Evolutionary conservation across 164 flowering plant genomes (phyloP).

Genomic region (Cinnamomum micranthum): DNA sequence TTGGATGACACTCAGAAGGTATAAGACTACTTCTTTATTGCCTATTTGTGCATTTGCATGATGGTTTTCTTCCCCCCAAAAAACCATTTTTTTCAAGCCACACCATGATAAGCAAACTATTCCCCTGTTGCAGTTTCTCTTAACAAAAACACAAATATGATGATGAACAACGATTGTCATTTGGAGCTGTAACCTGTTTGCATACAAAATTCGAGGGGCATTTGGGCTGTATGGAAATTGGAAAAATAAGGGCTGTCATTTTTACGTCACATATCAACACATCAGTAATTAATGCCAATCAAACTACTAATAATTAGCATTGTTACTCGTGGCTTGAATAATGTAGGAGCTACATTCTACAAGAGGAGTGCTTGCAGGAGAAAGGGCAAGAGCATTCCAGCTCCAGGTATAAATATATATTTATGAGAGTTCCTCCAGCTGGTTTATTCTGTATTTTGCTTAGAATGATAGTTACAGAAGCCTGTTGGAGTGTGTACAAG

Average conservation of each 20-base stretch:
- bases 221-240: too few relatives aligned
- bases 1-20: constrained; percentile 98
- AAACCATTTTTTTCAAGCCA: neutral
- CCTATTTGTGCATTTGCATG: neutral
- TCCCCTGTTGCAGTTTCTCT: too few relatives aligned
- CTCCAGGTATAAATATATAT: constrained; percentile 55
- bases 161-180: too few relatives aligned
- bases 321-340: neutral
- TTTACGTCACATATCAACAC: neutral
- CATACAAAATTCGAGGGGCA: too few relatives aligned
- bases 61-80: neutral
- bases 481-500: neutral
- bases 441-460: neutral
- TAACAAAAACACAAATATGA: too few relatives aligned
- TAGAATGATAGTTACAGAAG: neutral
- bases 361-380: constrained; percentile 91
- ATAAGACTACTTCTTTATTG: neutral
- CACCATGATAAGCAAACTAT: neutral
- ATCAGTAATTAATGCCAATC: neutral
- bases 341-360: constrained; percentile 96
- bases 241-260: too few relatives aligned
- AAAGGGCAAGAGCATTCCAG: constrained; percentile 91
- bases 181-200: too few relatives aligned
- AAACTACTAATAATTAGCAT: neutral
- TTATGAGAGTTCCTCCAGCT: neutral